Evolutionary conservation across 2,329 filamentous ascomycete genomes (phyloP).

Genomic region (Fusarium euwallaceae): DNA sequence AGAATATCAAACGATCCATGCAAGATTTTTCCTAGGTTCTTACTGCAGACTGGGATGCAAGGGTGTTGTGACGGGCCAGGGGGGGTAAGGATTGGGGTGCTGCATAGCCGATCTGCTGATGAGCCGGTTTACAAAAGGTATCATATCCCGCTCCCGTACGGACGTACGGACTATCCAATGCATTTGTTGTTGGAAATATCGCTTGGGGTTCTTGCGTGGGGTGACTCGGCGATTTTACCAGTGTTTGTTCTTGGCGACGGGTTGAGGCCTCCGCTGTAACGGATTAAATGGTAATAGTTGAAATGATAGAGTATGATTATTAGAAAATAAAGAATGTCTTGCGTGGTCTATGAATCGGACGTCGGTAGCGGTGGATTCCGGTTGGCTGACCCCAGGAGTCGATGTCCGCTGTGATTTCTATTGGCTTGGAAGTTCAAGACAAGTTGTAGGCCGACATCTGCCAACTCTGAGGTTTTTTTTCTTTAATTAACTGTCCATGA

Average conservation of each 20-base stretch:
- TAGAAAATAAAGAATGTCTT: not conserved
- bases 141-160: not conserved
- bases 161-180: not conserved
- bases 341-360: not conserved
- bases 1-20: constrained; percentile 1
- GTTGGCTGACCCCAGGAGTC: not conserved
- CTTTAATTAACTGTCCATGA: not conserved
- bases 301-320: not conserved
- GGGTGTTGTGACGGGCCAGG: not conserved
- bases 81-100: not conserved
- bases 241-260: not conserved
- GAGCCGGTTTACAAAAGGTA: not conserved
- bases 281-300: not conserved
- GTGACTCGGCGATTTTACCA: not conserved
- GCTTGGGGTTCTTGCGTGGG: not conserved
- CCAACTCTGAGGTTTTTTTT: not conserved
- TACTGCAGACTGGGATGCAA: not conserved
- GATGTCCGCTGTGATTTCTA: not conserved
- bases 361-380: too few species aligned
- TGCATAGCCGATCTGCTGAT: not conserved
- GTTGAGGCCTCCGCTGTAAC: not conserved
- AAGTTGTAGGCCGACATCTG: not conserved
- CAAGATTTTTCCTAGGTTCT: not conserved
- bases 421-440: too few species aligned
- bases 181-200: not conserved